These are phyloP conservation scores for Phytophthora meadii DNA, from an alignment of 352 stramenopile species.

Conservation along the genomic window DNA sequence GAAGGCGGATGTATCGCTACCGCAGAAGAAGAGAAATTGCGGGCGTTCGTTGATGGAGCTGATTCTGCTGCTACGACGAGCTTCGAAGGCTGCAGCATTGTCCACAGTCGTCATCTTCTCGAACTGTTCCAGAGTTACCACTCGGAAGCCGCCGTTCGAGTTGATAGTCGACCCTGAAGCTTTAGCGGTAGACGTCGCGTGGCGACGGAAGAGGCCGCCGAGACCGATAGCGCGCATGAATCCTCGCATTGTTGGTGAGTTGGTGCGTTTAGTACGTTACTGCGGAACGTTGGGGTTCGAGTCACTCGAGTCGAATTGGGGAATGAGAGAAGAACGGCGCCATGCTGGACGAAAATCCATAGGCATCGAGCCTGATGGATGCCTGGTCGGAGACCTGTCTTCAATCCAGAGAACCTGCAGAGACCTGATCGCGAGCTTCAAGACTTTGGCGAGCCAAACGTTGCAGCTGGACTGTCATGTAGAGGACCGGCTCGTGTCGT, in stretches of 20 bases:
- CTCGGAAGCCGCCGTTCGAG: conserved; percentile 35
- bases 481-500: conserved; percentile 16
- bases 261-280: conserved; percentile 18
- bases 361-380: conserved; percentile 12
- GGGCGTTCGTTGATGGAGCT: conserved; percentile 58
- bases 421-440: conserved; percentile 32
- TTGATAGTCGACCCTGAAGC: conserved; percentile 8
- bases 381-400: conserved; percentile 14
- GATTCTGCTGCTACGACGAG: conserved; percentile 33
- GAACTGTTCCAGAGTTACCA: conserved; percentile 48
- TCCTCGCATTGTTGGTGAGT: conserved; percentile 53
- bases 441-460: conserved; percentile 15
- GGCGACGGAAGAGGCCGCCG: conserved; percentile 57
- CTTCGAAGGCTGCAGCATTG: conserved; percentile 30
- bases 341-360: conserved; percentile 18
- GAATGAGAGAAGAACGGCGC: conserved; percentile 32
- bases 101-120: conserved; percentile 37
- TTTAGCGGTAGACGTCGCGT: conserved; percentile 11
- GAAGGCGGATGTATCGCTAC: conserved; percentile 51
- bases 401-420: conserved; percentile 27
- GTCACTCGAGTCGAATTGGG: conserved; percentile 34
- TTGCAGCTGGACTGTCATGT: conserved; percentile 20
- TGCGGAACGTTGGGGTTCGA: conserved; percentile 27
- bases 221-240: conserved; percentile 77
- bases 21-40: conserved; percentile 85